Evolutionary conservation across 1,284 basidiomycete species (phyloP), one percentile per base, ranked within the genome.

Genomic region (Ganoderma boninense): DNA sequence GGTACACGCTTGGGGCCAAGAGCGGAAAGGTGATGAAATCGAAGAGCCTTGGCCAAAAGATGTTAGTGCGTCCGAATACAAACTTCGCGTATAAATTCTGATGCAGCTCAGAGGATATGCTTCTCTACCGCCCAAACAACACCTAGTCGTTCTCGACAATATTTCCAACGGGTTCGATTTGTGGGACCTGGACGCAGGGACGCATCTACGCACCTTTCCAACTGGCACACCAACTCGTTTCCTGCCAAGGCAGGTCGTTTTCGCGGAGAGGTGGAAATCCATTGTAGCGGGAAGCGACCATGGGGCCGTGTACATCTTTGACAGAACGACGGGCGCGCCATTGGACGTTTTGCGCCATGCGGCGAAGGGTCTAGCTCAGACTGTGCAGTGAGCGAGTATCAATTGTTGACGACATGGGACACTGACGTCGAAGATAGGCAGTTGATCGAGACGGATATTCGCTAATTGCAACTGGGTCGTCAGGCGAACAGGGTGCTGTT

Each of bases 221-320:
- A 67, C 64, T 0, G 64, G 64, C 18, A 29, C 40, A 11, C 66
- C 66, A 1, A 54, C 35, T 20, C 46, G 60, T 29, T 62, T 67
- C 40, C 43, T 67, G 10, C 66, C 66, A 3, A 52, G 60, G 44
- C 66, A 67, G 59, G 66, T 67, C 10, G 42, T 20, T 23, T 67
- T 67, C 29, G 66, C 35, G 13, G 66, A 67, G n/a, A 46, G 61
- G 6, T 56, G 56, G n/a, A 67, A 44, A 44, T 29, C 60, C 11
- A 56, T 67, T 23, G 66, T 67, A 8, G 66, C 59, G 23, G 66
- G 66, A 10, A 67, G 66, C 46, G 66, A 67, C 35, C 66, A 67
- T 20, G 61, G 66, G 1, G 60, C 66, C 20, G 49, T 67, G 23
- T 67, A 67, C 49, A 20, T 67, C 20, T 67, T 67, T 18, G 66